Percentiles rank a stretch among this genome's conserved stretches.
Conservation (phyloP, 257 asterid species). For the Solanum habrochaites region DNA sequence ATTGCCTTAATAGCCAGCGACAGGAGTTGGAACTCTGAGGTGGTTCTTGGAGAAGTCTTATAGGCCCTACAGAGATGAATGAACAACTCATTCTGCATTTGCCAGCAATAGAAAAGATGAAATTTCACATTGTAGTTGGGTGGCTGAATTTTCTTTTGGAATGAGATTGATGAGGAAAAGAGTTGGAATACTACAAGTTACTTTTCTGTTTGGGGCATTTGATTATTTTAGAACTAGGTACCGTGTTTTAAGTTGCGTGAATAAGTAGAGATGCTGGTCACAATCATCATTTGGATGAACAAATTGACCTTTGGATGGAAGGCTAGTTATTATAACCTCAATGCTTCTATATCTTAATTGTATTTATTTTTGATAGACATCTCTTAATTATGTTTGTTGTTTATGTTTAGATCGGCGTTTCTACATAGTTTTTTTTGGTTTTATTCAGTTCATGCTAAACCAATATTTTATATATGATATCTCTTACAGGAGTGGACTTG, state of each 20-base stretch:
- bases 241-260: background rate
- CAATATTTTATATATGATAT: background rate
- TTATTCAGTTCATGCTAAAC: background rate
- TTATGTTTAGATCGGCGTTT: background rate
- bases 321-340: background rate
- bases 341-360: background rate
- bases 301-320: background rate
- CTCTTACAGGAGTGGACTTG: constrained; percentile 53
- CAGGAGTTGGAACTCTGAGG: background rate
- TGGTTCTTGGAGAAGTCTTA: background rate
- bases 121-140: background rate
- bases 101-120: background rate
- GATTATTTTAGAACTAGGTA: background rate
- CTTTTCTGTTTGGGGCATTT: background rate
- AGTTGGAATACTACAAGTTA: background rate
- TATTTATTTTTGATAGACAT: background rate
- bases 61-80: background rate
- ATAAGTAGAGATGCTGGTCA: background rate
- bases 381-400: background rate
- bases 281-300: background rate
- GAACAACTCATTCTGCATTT: background rate
- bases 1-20: background rate
- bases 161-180: background rate
- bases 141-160: background rate
- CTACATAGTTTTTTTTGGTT: background rate